A percentile compares a stretch with the other conserved stretches of the same genome.
Evolutionary conservation across 257 asterid genomes (phyloP).

Genomic region (Solanum dulcamara): DNA sequence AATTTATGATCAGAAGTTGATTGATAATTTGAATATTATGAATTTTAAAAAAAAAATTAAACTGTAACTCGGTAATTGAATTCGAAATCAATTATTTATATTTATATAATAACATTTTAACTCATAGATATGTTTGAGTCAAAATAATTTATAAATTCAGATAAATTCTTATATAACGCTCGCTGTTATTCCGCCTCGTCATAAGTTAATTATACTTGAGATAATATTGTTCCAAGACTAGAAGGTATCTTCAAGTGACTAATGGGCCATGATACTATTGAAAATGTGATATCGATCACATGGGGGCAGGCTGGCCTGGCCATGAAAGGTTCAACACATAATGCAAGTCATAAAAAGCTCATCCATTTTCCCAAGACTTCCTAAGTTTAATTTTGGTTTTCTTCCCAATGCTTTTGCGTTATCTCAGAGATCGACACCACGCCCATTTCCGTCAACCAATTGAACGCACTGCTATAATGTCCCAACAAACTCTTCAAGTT

Average conservation of each 20-base stretch:
- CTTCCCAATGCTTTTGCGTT: neutral
- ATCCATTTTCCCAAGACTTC: neutral
- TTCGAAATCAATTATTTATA: neutral
- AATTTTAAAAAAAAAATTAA: neutral
- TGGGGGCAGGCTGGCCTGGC: neutral
- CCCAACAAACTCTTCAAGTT: neutral
- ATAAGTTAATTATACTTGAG: neutral
- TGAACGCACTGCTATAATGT: neutral
- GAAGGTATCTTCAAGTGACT: neutral
- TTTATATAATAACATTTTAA: too few species aligned
- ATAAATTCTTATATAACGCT: too few species aligned
- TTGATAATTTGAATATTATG: neutral
- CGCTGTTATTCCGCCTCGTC: too few species aligned
- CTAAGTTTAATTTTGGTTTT: neutral
- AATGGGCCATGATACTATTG: neutral
- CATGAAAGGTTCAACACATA: neutral
- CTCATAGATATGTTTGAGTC: too few species aligned
- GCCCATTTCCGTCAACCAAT: neutral
- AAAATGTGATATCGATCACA: neutral
- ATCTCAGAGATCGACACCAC: neutral
- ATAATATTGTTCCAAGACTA: neutral
- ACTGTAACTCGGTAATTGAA: neutral
- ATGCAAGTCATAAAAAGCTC: neutral
- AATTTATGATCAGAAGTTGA: neutral
- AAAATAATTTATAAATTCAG: too few species aligned